A percentile compares a stretch with the other conserved stretches of the same genome.
Evolutionary conservation across 1,284 basidiomycete species (phyloP).

Genomic region (Ustilago cynodontis): DNA sequence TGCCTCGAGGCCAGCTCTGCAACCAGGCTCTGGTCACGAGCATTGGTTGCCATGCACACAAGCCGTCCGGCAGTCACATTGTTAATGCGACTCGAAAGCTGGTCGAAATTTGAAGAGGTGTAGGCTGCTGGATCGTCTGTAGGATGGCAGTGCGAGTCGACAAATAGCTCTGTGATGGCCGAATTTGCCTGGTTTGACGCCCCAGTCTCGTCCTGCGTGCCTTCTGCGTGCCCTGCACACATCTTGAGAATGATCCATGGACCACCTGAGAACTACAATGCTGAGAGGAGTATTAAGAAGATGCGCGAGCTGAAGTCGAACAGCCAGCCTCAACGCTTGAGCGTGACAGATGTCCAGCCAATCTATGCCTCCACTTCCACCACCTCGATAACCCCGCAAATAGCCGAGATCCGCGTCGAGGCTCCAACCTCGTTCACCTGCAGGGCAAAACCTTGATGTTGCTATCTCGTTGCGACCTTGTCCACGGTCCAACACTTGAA

Average conservation of each 20-base stretch:
- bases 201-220: background rate
- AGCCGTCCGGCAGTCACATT: constrained; percentile 22
- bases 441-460: no score
- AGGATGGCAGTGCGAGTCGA: constrained; percentile 64
- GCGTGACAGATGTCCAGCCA: no score
- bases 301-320: background rate
- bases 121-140: constrained; percentile 59
- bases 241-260: constrained; percentile 2
- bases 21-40: constrained; percentile 59
- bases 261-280: background rate
- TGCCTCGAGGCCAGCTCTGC: constrained; percentile 37
- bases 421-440: no score
- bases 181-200: background rate
- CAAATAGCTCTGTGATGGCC: constrained; percentile 27
- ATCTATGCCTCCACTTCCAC: no score
- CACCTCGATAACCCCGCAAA: no score
- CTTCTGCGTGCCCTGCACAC: constrained; percentile 7
- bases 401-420: no score
- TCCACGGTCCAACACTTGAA: no score
- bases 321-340: no score
- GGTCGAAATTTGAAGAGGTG: constrained; percentile 22
- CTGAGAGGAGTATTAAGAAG: no score
- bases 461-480: no score
- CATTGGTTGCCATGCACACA: constrained; percentile 63
- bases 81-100: constrained; percentile 29